Evolutionary conservation across 1,284 basidiomycete species (phyloP), one percentile per base, ranked within the genome.

Genomic region (Trametes versicolor): DNA sequence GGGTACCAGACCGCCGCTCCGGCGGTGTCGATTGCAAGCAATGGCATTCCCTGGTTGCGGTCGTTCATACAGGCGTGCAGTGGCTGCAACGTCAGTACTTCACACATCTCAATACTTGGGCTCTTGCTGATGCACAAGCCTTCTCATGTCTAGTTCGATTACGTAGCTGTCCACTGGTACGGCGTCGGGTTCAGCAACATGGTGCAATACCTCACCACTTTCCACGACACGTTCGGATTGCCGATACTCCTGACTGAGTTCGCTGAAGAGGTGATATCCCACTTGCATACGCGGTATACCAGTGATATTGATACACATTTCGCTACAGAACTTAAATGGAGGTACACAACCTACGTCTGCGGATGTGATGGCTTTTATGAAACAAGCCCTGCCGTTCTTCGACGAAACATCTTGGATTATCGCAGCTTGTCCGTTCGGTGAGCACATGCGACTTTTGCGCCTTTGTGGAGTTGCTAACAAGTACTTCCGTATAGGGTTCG

Each of bases 351-450:
- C 87, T 70, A 69, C 65, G 62, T 65, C 71, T 52, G 76, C 74
- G 25, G 79, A 90, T 51, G 82, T 88, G 65, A 84, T 78, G 74
- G 69, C 71, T 32, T 91, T 94, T 80, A 88, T 91, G 81, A 70
- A 72, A 37, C 77, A 74, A 6, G 83, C 87, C 41, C 85, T 83
- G 23, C 49, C 65, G 2, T 96, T 83, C 77, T 81, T 92, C 79
- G 83, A 93, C 67, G 64, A 65, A 29, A 83, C 85, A 19, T 55
- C 74, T 51, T 91, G 81, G 74, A 80, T 95, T 52, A 74, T 80
- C 51, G 80, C 80, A 29, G 92, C 90, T 77, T 87, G 87, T 72
- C 86, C 87, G 37, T 96, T 94, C 75, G 92, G 93, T 88, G 66
- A 65, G 84, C 80, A 0, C 19, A 15, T 45, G 21, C 5, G 6